These are phyloP conservation scores for Akanthomyces muscarius DNA, from an alignment of 2,329 filamentous ascomycete species.

Conservation along the genomic window DNA sequence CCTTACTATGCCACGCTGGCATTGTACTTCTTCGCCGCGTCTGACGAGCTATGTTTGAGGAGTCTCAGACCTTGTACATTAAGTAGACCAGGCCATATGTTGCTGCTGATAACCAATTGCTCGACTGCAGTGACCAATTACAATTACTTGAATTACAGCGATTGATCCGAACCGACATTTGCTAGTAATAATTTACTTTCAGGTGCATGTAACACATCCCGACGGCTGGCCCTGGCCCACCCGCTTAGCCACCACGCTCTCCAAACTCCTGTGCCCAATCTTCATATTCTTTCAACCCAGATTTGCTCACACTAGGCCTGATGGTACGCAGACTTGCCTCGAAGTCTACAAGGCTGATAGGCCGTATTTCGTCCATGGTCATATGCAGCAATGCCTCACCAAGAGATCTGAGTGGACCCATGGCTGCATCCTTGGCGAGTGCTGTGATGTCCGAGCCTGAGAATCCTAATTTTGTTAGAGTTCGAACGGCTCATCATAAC, in stretches of 20 bases:
- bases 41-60: background rate
- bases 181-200: background rate
- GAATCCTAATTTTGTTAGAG: constrained; percentile 61
- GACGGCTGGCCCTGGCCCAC: background rate
- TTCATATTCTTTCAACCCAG: constrained; percentile 84
- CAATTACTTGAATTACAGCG: background rate
- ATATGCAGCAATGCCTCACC: constrained; percentile 87
- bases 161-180: background rate
- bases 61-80: background rate
- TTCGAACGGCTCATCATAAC: constrained; percentile 4
- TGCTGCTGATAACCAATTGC: background rate
- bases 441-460: constrained; percentile 96
- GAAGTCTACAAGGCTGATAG: constrained; percentile 81
- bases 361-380: constrained; percentile 89
- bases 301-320: constrained; percentile 80
- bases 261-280: constrained; percentile 93
- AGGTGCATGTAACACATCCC: background rate
- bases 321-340: constrained; percentile 79
- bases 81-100: background rate
- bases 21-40: background rate
- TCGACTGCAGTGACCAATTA: background rate
- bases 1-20: background rate
- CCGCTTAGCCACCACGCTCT: constrained; percentile 71
- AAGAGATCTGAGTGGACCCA: constrained; percentile 87
- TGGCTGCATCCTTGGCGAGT: constrained; percentile 93